Evolutionary conservation across 371 early-diverging fungal genomes (phyloP).

Genomic region (Syncephalastrum contaminatum): DNA sequence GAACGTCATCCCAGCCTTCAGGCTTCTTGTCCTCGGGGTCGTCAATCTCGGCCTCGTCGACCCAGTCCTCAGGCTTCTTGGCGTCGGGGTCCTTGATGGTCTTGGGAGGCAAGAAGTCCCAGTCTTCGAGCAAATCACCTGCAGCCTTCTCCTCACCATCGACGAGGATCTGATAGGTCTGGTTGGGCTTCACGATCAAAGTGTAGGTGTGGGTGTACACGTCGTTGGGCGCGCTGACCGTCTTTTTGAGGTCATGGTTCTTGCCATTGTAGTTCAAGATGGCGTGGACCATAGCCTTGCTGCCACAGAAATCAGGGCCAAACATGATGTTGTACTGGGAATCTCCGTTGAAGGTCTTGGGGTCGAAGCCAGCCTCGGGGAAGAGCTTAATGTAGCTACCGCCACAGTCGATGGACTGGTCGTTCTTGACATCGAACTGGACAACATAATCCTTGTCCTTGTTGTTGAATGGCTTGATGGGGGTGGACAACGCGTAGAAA

Average conservation of each 20-base stretch:
- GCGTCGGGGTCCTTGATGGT: constrained; percentile 91
- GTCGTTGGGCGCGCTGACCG: constrained; percentile 70
- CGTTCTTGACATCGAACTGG: constrained; percentile 96
- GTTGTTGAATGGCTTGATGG: constrained; percentile 72
- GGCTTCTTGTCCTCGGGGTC: constrained; percentile 90
- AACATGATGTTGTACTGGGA: constrained; percentile 95
- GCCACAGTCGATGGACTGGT: constrained; percentile 92
- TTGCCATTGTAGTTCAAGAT: constrained; percentile 93
- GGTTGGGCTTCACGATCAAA: constrained; percentile 85
- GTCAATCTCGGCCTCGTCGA: constrained; percentile 82
- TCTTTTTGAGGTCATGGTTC: constrained; percentile 77
- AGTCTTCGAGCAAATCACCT: constrained; percentile 83
- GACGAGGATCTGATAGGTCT: constrained; percentile 82
- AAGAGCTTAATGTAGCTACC: constrained; percentile 93
- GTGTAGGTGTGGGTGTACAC: constrained; percentile 88
- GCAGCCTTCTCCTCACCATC: constrained; percentile 70
- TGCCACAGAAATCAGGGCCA: constrained; percentile 95
- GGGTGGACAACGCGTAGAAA: constrained; percentile 84
- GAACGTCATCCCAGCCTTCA: constrained; percentile 83
- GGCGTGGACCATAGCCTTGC: constrained; percentile 90
- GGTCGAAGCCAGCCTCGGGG: constrained; percentile 55
- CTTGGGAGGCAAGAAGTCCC: constrained; percentile 87
- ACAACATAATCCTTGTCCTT: constrained; percentile 81
- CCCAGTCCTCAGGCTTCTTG: constrained; percentile 94
- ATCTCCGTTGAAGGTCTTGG: constrained; percentile 81